Conservation (phyloP, 176 grass and related monocot species). For the Bolboschoenus planiculmis region DNA sequence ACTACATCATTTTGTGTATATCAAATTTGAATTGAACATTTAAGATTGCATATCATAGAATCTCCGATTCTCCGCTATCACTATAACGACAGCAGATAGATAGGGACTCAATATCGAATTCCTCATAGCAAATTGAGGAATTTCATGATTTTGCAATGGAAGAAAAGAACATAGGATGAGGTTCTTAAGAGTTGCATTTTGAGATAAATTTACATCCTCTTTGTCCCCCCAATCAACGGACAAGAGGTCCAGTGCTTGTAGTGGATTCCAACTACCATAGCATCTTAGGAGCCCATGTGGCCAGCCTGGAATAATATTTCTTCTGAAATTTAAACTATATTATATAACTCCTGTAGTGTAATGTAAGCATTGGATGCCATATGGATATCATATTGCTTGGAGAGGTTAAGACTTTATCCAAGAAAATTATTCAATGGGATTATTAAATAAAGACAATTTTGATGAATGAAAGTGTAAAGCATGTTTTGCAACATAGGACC, state of each 20-base stretch:
- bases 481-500: not conserved
- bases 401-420: not conserved
- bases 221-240: constrained; percentile 24
- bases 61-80: too few relatives aligned
- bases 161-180: not conserved
- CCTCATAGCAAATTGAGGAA: not conserved
- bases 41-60: too few relatives aligned
- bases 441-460: not conserved
- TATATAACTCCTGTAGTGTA: not conserved
- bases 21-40: too few relatives aligned
- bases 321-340: not conserved
- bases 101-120: too few relatives aligned
- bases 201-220: not conserved
- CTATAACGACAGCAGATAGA: too few relatives aligned
- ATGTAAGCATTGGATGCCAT: constrained; percentile 3
- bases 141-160: not conserved
- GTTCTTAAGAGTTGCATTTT: not conserved
- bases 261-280: constrained; percentile 20
- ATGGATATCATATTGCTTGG: not conserved
- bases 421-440: not conserved
- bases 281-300: constrained; percentile 9
- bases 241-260: not conserved
- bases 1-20: too few relatives aligned
- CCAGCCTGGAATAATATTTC: constrained; percentile 13
- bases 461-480: not conserved